Evolutionary conservation across 768 basidiomycete species (phyloP), one percentile per base, ranked within the genome.

Genomic region (Arthromyces matolae): DNA sequence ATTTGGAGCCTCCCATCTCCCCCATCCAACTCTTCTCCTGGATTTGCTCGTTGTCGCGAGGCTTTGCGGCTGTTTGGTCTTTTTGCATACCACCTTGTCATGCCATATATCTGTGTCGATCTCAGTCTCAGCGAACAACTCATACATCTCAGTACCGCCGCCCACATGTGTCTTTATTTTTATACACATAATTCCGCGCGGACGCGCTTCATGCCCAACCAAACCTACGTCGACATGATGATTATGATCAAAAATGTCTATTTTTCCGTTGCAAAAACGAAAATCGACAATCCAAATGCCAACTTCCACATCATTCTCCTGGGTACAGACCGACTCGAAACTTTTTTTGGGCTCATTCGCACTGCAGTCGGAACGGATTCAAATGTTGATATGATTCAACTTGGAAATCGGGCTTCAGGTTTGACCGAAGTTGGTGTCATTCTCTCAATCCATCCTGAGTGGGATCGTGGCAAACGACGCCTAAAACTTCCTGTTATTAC

Each of bases 221-320:
- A 58, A 9, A 56, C 65, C 0, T 72, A 61, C 40, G 19, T 53
- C 2, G 67, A 73, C 50, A 51, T 71, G 33, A 58, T 61, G 58
- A 48, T 64, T 2, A 69, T 68, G 65, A 60, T 72, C 50, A 73
- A 70, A 55, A 72, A 71, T 47, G 60, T 49, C 0, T 67, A 48
- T 38, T 70, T 71, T 45, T 72, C 68, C 39, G 60, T 72, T 13
- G 70, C 64, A 1, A 73, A 71, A 45, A 49, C 60, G 6, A 67
- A 72, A 38, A 50, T 64, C 6, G 58, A 71, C 35, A 43, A 63
- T 49, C 64, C 67, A 0, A 44, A 63, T 33, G 55, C 59, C 1
- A 25, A 56, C 41, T 71, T 73, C 45, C 71, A 49, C 36, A 23
- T 72, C 8, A 64, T 68, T 7, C 60, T 71, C 0, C 52, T 72